Base-by-base conservation (phyloP, 176 grass and related monocot genomes). In the Olyra latifolia region DNA sequence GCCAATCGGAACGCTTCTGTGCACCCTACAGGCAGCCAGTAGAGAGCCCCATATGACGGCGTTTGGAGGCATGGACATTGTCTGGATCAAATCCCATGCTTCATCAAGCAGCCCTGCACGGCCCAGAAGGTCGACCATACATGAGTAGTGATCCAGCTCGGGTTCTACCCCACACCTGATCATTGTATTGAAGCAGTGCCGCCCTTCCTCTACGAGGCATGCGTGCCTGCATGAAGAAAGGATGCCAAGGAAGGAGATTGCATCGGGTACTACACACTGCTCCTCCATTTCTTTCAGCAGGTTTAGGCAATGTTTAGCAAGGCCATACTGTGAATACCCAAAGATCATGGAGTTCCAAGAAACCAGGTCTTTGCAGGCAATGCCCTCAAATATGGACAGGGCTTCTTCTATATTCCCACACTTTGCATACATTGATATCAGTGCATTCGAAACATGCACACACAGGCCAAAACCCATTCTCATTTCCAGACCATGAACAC, bases 261-360 rank as follows among this genome's bases (percentile, higher is more conserved):
- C 75, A 75, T 88, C 81, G 0, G 87, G 87, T 27, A 16, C 55
- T 46, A 88, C 61, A 62, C 75, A 62, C 16, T 84, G 24, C 32
- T 19, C 53, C 35, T 80, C 69, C 87, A 88, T 88, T 69, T 84
- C 60, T 69, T 69, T 88, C 8, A 88, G 62, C 13, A 88, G 62
- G 10, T 73, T 27, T 35, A 88, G 43, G 62, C 81, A 88, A 61
- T 80, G 75, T 44, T 69, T 45, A 60, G 87, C 75, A 80, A 88
- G 87, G n/a, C 87, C 87, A 93, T 89, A 40, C 32, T 88, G 81
- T n/a, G 87, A 88, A 84, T 84, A 88, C 69, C 87, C 87, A 84
- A 84, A 88, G 10, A 88, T 88, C 81, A 88, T 80, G 20, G 87
- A 79, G 64, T 88, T 88, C 81, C 81, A 88, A 19, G 87, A 84